A percentile compares a stretch with the other conserved stretches of the same genome.
These are phyloP conservation scores for Irpex rosettiformis DNA, from an alignment of 1,284 basidiomycete genomes.

Conservation along the genomic window DNA sequence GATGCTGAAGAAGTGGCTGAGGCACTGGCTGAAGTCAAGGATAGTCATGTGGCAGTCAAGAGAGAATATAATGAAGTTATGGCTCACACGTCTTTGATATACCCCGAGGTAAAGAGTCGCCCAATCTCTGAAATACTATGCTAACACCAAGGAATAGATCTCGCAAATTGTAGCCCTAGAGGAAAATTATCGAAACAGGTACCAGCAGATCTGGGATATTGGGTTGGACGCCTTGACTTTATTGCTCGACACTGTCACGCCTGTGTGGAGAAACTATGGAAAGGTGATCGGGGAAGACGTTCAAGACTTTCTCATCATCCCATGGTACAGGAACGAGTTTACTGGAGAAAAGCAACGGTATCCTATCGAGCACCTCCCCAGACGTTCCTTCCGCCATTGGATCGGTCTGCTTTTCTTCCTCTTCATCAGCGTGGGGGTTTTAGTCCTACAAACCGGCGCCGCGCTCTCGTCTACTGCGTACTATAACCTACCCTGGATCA, in stretches of 20 bases:
- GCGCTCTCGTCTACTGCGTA: constrained; percentile 46
- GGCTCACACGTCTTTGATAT: constrained; percentile 67
- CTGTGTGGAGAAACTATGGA: constrained; percentile 75
- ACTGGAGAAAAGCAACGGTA: constrained; percentile 72
- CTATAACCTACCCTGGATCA: constrained; percentile 52
- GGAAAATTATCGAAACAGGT: constrained; percentile 71
- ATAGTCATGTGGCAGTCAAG: constrained; percentile 54
- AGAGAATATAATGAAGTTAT: constrained; percentile 61
- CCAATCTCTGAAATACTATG: neutral
- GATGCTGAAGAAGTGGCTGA: constrained; percentile 47
- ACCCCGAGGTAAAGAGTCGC: constrained; percentile 51
- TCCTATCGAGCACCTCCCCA: constrained; percentile 52
- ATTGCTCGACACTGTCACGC: constrained; percentile 67
- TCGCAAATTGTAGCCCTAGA: constrained; percentile 65
- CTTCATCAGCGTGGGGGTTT: constrained; percentile 39
- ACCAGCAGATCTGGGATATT: constrained; percentile 73
- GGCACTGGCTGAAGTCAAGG: constrained; percentile 48
- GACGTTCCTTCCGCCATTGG: constrained; percentile 66
- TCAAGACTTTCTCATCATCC: constrained; percentile 74
- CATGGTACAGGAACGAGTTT: constrained; percentile 77
- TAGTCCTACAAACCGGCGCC: constrained; percentile 50
- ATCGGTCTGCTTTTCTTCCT: constrained; percentile 52
- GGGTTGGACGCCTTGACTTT: constrained; percentile 72
- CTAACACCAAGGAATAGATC: constrained; percentile 38
- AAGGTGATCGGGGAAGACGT: constrained; percentile 73